Percentiles rank a stretch among this genome's conserved stretches.
phyloP scores from a whole-genome alignment of 805 yeast genomes.

The Teunomyces gatunensis region DNA sequence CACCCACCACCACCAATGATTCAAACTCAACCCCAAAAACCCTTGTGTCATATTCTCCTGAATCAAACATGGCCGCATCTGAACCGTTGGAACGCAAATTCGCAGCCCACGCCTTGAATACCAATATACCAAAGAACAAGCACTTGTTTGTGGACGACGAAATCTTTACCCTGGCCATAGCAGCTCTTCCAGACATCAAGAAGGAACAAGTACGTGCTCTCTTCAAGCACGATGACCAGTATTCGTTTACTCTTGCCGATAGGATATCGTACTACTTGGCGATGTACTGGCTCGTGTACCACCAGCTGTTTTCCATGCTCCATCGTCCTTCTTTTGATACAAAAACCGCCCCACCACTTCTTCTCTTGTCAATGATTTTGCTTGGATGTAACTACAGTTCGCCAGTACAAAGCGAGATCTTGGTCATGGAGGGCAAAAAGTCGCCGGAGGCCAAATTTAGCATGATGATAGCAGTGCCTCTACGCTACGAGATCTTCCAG shows the following conservation, averaged over 20 bases:
- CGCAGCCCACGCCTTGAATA: conserved; percentile 17
- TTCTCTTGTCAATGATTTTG: conserved; percentile 54
- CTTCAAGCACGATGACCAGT: conserved; percentile 22
- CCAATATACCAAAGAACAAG: conserved; percentile 24
- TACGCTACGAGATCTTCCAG: conserved; percentile 69
- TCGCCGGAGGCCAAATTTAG: conserved; percentile 43
- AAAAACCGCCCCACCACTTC: conserved; percentile 43
- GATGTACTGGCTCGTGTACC: conserved; percentile 57
- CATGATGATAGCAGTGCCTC: conserved; percentile 49
- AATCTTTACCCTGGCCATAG: conserved; percentile 33
- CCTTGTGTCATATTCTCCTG: conserved; percentile 3
- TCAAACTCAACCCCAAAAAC: conserved; percentile 17
- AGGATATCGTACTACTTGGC: conserved; percentile 35
- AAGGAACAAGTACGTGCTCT: conserved; percentile 24
- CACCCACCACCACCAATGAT: conserved; percentile 32
- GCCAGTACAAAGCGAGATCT: conserved; percentile 13
- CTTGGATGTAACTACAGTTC: conserved; percentile 50
- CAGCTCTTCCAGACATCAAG: conserved; percentile 26
- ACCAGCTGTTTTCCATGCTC: conserved; percentile 56
- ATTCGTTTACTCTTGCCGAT: conserved; percentile 25
- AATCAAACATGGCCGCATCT: neutral
- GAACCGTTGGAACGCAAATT: conserved; percentile 13
- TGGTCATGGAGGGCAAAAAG: conserved; percentile 16
- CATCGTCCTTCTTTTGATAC: conserved; percentile 61
- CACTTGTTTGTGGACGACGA: conserved; percentile 40